Evolutionary conservation across 768 basidiomycete species (phyloP).

Genomic region (Rhodotorula graminis): DNA sequence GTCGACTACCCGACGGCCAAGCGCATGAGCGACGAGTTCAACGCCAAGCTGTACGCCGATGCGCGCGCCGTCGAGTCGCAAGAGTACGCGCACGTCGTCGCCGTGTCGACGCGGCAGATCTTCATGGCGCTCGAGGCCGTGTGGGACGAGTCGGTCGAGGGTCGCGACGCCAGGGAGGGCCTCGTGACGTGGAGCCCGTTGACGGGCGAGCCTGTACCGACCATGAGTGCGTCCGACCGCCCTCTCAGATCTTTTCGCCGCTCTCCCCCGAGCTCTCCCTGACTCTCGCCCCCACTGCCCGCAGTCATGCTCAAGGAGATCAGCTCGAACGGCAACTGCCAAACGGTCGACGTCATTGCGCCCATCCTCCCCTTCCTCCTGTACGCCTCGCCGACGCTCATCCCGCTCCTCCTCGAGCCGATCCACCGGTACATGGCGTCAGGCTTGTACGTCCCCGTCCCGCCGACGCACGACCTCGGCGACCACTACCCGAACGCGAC

Average conservation of each 20-base stretch:
- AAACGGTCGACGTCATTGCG: slow-evolving; percentile 27
- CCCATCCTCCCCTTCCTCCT: slow-evolving; percentile 36
- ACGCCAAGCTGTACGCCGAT: slow-evolving; percentile 29
- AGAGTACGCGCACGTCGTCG: slow-evolving; percentile 29
- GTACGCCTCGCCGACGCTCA: slow-evolving; percentile 27
- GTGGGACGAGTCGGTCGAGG: slow-evolving; percentile 23
- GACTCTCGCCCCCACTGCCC: no score
- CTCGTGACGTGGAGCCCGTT: slow-evolving; percentile 13
- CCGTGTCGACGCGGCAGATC: slow-evolving; percentile 23
- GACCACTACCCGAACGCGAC: slow-evolving; percentile 35
- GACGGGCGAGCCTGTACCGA: slow-evolving; percentile 14
- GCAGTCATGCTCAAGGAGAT: slow-evolving; percentile 37
- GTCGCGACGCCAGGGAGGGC: neutral
- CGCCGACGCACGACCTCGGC: slow-evolving; percentile 35
- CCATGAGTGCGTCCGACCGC: slow-evolving; percentile 9
- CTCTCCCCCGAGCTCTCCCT: neutral
- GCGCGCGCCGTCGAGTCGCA: slow-evolving; percentile 22
- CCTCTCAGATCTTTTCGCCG: no score
- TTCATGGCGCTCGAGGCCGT: slow-evolving; percentile 28
- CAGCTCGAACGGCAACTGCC: slow-evolving; percentile 36
- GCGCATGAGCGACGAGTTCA: slow-evolving; percentile 13
- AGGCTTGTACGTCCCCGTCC: slow-evolving; percentile 20
- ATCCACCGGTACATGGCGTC: slow-evolving; percentile 28
- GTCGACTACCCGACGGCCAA: neutral
- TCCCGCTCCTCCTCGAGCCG: slow-evolving; percentile 34